Evolutionary conservation across 1,284 basidiomycete genomes (phyloP).

Genomic region (Schizophyllum amplum): DNA sequence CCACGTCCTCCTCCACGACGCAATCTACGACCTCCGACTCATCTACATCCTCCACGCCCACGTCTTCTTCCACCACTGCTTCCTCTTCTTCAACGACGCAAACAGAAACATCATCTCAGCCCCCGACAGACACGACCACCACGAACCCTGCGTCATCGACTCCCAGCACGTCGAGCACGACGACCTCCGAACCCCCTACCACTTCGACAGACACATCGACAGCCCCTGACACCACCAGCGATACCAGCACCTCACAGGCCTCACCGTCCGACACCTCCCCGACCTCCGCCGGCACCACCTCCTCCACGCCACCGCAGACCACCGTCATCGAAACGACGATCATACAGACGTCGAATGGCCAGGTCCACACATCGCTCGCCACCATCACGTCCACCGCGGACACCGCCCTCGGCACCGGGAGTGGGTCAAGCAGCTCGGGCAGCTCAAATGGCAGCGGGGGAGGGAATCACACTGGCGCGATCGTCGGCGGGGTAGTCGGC

Average conservation of each 20-base stretch:
- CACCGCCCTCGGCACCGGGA: not conserved
- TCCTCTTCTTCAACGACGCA: not conserved
- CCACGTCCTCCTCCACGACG: not conserved
- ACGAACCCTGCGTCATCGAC: not conserved
- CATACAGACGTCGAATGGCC: not conserved
- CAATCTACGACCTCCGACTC: not conserved
- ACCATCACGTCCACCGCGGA: not conserved
- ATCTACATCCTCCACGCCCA: not conserved
- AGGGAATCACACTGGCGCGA: slow-evolving; percentile 17
- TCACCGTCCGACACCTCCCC: not conserved
- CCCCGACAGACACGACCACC: not conserved
- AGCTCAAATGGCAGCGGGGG: not conserved
- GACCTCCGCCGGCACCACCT: not conserved
- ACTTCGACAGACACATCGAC: not conserved
- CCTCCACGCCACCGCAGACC: not conserved
- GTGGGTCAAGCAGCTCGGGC: not conserved
- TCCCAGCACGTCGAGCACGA: not conserved
- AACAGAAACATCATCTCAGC: not conserved
- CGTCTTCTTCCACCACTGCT: not conserved
- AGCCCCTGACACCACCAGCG: not conserved
- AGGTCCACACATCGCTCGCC: not conserved
- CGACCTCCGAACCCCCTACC: not conserved
- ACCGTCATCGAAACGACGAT: not conserved
- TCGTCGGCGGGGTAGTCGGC: slow-evolving; percentile 24
- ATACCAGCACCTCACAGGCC: too few species aligned